Base-by-base conservation (phyloP, 2,329 filamentous ascomycete species). In the Aschersonia sp. region DNA sequence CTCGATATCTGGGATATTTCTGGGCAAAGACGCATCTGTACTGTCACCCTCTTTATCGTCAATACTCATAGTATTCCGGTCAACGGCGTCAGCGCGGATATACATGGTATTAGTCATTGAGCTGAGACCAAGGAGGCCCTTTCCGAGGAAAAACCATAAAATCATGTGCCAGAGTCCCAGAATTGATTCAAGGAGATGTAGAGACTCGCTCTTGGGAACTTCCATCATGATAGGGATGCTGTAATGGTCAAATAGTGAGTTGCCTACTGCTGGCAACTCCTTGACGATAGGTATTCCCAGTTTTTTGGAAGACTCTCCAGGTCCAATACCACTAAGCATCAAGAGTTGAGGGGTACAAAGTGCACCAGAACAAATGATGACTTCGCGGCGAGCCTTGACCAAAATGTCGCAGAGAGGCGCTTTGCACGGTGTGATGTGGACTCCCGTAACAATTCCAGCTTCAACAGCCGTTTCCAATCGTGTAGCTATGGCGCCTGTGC, bases 321-420 rank as follows among this genome's bases (percentile, higher is more conserved):
- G 45, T 11, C 45, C 45, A 31, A 47, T 47, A 8, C 45, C 45
- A 43, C 45, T 47, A 2, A 42, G 14, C 14, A 42, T 29, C 22
- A 47, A 39, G 29, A 47, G 45, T 32, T 47, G 45, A 32, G 45
- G 45, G 5, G 45, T 47, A 32, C 40, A 5, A 30, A 42, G 30
- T 10, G 45, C 45, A 6, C 45, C 45, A 32, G 39, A 31, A 29
- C 39, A 47, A 6, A 47, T 9, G 2, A 47, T 47, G 29, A 47
- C 30, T 37, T 47, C 45, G 30, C 40, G 37, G 9, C 12, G 9
- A 7, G 45, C 45, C 32, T 43, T 47, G 35, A 42, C 45, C 10
- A 46, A 41, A 37, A 40, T 30, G 9, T 40, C 32, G 30, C n/a
- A 29, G 5, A 8, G 4, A 8, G 45, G 32, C 3, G 5, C n/a